Evolutionary conservation across 2,329 filamentous ascomycete species (phyloP).

Genomic region (Arthroderma uncinatum): DNA sequence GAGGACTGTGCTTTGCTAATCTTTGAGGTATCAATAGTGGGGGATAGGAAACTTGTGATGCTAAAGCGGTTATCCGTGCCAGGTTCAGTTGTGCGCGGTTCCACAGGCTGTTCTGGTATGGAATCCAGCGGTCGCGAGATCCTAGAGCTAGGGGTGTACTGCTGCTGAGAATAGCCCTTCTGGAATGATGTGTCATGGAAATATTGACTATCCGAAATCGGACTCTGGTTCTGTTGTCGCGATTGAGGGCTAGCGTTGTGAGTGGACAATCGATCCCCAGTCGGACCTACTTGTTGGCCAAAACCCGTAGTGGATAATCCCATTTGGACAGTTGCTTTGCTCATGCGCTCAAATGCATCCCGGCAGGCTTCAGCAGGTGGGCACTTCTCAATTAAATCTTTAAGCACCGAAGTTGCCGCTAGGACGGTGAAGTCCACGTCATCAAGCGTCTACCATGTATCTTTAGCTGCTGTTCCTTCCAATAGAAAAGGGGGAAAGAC

Average conservation of each 20-base stretch:
- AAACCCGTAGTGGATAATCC: conserved; percentile 78
- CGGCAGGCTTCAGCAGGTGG: conserved; percentile 89
- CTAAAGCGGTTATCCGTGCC: not conserved
- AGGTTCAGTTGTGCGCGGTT: not conserved
- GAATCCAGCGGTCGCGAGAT: not conserved
- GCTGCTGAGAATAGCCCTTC: not conserved
- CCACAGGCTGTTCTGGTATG: not conserved
- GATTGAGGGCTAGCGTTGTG: not conserved
- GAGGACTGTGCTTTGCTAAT: not conserved
- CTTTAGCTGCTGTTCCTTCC: not conserved
- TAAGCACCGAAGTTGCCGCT: conserved; percentile 82
- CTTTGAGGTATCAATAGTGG: not conserved
- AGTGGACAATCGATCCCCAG: not conserved
- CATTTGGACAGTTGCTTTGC: conserved; percentile 92
- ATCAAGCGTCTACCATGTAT: conserved; percentile 56
- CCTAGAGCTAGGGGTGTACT: not conserved
- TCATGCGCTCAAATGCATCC: conserved; percentile 89
- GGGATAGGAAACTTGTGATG: not conserved
- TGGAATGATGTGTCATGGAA: not conserved
- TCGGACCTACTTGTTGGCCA: conserved; percentile 36
- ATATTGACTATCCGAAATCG: not conserved
- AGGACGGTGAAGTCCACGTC: conserved; percentile 97
- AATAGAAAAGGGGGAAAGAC: conserved; percentile 9
- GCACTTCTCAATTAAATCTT: conserved; percentile 86
- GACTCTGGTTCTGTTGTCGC: not conserved